phyloP scores from a whole-genome alignment of 2,329 filamentous ascomycete genomes.

The Neonectria coccinea region DNA sequence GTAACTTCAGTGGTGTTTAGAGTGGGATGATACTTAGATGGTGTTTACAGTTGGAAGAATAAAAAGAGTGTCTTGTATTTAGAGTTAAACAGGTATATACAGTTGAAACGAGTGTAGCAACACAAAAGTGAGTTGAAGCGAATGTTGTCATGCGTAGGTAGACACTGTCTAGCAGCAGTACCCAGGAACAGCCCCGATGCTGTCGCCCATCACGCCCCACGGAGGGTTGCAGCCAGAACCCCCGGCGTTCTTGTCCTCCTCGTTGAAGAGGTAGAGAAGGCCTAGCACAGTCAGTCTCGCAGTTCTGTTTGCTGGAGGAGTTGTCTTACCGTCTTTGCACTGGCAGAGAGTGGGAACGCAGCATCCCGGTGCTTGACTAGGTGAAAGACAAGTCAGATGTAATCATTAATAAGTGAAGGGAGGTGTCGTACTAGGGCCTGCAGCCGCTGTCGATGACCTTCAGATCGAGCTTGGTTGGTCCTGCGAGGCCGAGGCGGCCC shows the following conservation, averaged over 20 bases:
- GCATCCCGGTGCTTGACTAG: constrained; percentile 26
- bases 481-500: constrained; percentile 4
- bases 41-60: neutral
- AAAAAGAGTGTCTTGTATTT: neutral
- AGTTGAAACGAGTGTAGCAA: neutral
- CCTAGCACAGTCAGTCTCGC: neutral
- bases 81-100: neutral
- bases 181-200: constrained; percentile 19
- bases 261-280: constrained; percentile 33
- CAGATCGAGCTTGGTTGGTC: constrained; percentile 17
- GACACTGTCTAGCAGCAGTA: constrained; percentile 33
- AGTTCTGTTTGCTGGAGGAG: too few species aligned
- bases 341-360: constrained; percentile 35
- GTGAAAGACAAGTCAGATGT: constrained; percentile 10
- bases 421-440: constrained; percentile 24
- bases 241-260: constrained; percentile 15
- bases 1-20: neutral
- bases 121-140: neutral
- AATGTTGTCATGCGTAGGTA: neutral
- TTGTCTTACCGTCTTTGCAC: constrained; percentile 32
- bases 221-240: constrained; percentile 34
- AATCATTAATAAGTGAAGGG: rapidly evolving
- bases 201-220: constrained; percentile 29
- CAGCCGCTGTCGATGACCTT: constrained; percentile 30
- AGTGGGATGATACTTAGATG: neutral